Evolutionary conservation across 2,329 filamentous ascomycete species (phyloP).

Genomic region (Didymosphaeria variabile): DNA sequence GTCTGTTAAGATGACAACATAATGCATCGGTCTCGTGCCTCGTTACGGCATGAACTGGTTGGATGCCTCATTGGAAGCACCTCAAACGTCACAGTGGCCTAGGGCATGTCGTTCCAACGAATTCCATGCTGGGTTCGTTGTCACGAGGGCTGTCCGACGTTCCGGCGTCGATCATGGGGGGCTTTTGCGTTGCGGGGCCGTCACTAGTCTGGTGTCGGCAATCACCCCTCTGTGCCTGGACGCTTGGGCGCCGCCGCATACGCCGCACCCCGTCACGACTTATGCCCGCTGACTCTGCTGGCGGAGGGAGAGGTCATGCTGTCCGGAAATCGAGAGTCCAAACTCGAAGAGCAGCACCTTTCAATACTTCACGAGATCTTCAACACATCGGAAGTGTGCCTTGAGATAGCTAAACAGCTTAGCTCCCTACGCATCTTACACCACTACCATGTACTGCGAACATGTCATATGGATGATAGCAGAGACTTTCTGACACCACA

Average conservation of each 20-base stretch:
- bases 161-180: constrained; percentile 21
- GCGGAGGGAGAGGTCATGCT: constrained; percentile 6
- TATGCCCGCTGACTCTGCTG: constrained; percentile 9
- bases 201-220: constrained; percentile 2
- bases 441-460: neutral
- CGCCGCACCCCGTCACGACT: constrained; percentile 4
- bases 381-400: neutral
- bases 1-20: constrained; percentile 24
- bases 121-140: constrained; percentile 17
- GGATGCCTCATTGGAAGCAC: constrained; percentile 10
- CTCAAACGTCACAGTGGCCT: constrained; percentile 27
- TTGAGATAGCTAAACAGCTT: neutral
- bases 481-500: neutral
- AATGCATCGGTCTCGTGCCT: constrained; percentile 12
- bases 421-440: neutral
- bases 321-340: neutral
- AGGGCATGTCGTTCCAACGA: constrained; percentile 15
- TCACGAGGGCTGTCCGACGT: constrained; percentile 26
- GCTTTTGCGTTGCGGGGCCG: constrained; percentile 14
- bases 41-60: constrained; percentile 29
- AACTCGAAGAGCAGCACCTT: too few species aligned
- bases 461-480: neutral
- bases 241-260: constrained; percentile 1
- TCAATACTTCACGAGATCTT: too few species aligned
- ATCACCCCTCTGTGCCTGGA: neutral